Conservation (phyloP, 495 filamentous ascomycete genomes). For the Lophiostoma macrostomum region DNA sequence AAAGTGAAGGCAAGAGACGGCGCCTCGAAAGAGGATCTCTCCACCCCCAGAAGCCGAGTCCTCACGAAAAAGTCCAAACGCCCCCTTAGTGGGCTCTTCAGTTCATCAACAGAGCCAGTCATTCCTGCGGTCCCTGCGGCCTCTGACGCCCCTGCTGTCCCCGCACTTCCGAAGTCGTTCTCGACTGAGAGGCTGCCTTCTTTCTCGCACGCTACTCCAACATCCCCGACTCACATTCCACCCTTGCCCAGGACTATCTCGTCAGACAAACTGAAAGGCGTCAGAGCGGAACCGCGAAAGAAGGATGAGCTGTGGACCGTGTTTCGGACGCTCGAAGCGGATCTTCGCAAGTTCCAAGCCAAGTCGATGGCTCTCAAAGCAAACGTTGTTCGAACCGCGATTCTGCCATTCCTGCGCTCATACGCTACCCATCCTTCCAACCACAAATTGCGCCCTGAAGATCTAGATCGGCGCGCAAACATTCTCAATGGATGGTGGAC, state of each 20-base stretch:
- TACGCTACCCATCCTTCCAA: constrained; percentile 70
- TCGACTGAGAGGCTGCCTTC: constrained; percentile 57
- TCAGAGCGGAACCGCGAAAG: constrained; percentile 47
- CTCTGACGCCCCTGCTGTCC: constrained; percentile 49
- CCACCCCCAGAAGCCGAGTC: constrained; percentile 10
- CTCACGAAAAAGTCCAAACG: constrained; percentile 28
- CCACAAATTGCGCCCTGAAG: constrained; percentile 67
- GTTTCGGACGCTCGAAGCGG: constrained; percentile 77
- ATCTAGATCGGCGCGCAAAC: constrained; percentile 76
- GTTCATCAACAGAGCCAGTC: constrained; percentile 7
- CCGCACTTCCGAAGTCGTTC: constrained; percentile 54
- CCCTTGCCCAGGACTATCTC: constrained; percentile 51
- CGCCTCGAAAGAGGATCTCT: background rate
- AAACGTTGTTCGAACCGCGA: constrained; percentile 69
- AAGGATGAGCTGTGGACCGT: constrained; percentile 88
- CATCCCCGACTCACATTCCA: constrained; percentile 47
- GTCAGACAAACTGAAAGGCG: constrained; percentile 39
- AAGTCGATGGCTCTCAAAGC: constrained; percentile 75
- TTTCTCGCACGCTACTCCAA: constrained; percentile 44
- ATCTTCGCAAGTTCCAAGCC: constrained; percentile 79
- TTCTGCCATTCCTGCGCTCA: constrained; percentile 80
- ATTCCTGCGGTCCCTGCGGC: constrained; percentile 22
- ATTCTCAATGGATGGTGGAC: constrained; percentile 97
- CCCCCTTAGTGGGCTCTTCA: constrained; percentile 31
- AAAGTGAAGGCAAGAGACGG: constrained; percentile 9